These are phyloP conservation scores for Nitzschia palea DNA, from an alignment of 108 stramenopile species.

Conservation along the genomic window DNA sequence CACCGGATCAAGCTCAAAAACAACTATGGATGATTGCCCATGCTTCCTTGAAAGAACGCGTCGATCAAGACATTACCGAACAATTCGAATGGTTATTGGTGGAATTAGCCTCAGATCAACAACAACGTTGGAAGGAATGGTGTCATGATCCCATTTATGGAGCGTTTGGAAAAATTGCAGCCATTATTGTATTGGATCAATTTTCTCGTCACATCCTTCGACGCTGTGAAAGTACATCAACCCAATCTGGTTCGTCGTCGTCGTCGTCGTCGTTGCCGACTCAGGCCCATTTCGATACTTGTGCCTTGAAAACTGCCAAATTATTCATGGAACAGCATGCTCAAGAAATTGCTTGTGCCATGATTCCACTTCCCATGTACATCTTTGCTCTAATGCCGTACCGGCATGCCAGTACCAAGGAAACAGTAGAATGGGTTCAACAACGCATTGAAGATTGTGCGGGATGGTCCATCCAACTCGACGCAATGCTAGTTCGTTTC, in stretches of 20 bases:
- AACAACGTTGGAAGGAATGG: constrained; percentile 32
- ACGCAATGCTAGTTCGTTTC: constrained; percentile 76
- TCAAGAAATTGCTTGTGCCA: constrained; percentile 65
- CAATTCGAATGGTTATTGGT: constrained; percentile 46
- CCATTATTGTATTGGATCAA: constrained; percentile 85
- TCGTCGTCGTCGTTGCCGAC: constrained; percentile 1
- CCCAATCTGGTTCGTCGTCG: background rate
- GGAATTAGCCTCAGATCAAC: constrained; percentile 23
- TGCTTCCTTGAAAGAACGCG: constrained; percentile 48
- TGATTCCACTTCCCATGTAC: constrained; percentile 76
- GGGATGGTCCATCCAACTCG: constrained; percentile 43
- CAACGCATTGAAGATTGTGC: constrained; percentile 39
- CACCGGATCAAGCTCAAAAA: constrained; percentile 73
- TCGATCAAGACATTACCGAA: constrained; percentile 67
- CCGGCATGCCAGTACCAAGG: constrained; percentile 68
- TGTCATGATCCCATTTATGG: constrained; percentile 60
- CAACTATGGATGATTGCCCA: constrained; percentile 87
- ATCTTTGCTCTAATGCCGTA: constrained; percentile 86
- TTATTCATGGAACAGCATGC: constrained; percentile 44
- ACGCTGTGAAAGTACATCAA: constrained; percentile 26
- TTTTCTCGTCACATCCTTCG: constrained; percentile 80
- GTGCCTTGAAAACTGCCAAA: constrained; percentile 57
- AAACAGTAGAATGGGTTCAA: constrained; percentile 64
- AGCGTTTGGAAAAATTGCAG: constrained; percentile 75
- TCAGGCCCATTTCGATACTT: constrained; percentile 49